phyloP scores from a whole-genome alignment of 495 filamentous ascomycete species.

The Tricharina praecox region DNA sequence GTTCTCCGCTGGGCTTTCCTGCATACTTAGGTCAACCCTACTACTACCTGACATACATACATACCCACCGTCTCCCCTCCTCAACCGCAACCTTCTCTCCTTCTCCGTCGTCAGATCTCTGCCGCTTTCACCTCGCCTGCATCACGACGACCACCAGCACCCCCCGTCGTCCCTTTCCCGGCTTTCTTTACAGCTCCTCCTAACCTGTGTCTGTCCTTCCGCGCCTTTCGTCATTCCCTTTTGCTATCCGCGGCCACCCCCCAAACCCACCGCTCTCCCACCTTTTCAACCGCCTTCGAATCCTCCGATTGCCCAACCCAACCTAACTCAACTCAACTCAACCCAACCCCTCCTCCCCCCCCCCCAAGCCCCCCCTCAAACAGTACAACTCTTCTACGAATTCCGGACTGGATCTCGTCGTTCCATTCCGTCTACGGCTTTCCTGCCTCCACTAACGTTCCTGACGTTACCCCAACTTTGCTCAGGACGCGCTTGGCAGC shows the following conservation, averaged over 20 bases:
- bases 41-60: not conserved
- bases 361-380: too few relatives aligned
- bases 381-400: too few relatives aligned
- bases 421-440: too few relatives aligned
- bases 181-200: not conserved
- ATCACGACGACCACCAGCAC: not conserved
- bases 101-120: not conserved
- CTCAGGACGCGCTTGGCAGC: too few relatives aligned
- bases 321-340: too few relatives aligned
- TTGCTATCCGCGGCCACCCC: not conserved
- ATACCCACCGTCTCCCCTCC: constrained; percentile 5
- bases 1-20: constrained; percentile 1
- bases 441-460: too few relatives aligned
- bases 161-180: not conserved
- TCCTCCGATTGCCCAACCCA: too few relatives aligned
- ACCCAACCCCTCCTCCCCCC: too few relatives aligned
- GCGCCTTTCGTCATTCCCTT: not conserved
- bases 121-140: not conserved
- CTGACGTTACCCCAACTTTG: too few relatives aligned
- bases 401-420: too few relatives aligned
- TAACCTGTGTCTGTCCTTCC: constrained; percentile 4
- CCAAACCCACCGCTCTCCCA: too few relatives aligned
- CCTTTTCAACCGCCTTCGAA: too few relatives aligned
- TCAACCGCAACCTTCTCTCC: constrained; percentile 1
- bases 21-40: not conserved